phyloP scores from a whole-genome alignment of 2,329 filamentous ascomycete genomes.

The Aspergillus aculeatus region DNA sequence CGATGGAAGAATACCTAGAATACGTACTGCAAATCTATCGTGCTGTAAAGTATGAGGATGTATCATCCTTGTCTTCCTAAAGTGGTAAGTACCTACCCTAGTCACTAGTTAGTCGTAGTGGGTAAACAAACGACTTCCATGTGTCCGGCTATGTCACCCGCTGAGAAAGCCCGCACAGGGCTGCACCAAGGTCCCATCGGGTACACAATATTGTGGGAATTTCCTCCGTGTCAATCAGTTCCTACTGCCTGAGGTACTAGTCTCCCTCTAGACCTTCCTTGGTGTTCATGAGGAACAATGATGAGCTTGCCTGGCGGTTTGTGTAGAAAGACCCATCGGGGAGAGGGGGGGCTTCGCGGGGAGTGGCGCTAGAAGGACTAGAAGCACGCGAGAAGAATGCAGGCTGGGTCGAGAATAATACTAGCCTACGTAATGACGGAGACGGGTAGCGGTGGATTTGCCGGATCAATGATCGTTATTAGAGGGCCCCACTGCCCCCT shows the following conservation, averaged over 20 bases:
- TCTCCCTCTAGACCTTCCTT: background rate
- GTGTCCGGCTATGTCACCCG: slow-evolving; percentile 1
- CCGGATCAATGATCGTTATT: slow-evolving; percentile 19
- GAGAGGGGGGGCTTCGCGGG: slow-evolving; percentile 8
- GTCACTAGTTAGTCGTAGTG: background rate
- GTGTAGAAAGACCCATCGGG: slow-evolving; percentile 3
- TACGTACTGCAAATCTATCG: too few species aligned
- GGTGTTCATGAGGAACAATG: slow-evolving; percentile 6
- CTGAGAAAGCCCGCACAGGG: slow-evolving; percentile 4
- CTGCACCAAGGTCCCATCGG: background rate
- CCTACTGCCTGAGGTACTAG: background rate
- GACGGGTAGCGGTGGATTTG: slow-evolving; percentile 20
- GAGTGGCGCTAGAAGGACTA: slow-evolving; percentile 24
- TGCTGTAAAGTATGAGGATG: too few species aligned
- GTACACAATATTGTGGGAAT: background rate
- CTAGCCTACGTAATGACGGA: slow-evolving; percentile 18
- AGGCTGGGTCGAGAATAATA: slow-evolving; percentile 8
- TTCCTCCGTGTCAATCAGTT: background rate
- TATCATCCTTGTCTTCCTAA: background rate
- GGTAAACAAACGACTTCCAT: background rate
- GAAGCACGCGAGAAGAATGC: slow-evolving; percentile 22
- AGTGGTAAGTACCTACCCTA: background rate
- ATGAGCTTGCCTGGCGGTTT: slow-evolving; percentile 4
- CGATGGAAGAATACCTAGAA: too few species aligned
- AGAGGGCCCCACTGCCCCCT: slow-evolving; percentile 18